These are phyloP conservation scores for Trichoderma aggressivum DNA, from an alignment of 2,329 filamentous ascomycete genomes.

Conservation along the genomic window DNA sequence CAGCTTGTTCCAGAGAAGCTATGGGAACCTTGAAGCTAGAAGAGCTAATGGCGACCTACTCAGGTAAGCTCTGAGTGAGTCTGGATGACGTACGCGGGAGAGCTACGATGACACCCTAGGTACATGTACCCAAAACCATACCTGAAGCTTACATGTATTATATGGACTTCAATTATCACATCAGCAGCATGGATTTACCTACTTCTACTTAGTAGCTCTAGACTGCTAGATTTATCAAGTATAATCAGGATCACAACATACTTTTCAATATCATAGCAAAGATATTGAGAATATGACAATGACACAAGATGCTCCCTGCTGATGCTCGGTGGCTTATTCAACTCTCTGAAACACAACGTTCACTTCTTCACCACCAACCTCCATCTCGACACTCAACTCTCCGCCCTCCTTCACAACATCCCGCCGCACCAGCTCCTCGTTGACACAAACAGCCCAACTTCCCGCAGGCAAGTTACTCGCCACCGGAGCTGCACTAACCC, in stretches of 20 bases:
- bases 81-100: neutral
- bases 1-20: neutral
- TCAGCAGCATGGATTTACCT: neutral
- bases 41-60: neutral
- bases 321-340: neutral
- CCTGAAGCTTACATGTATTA: neutral
- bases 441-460: constrained; percentile 7
- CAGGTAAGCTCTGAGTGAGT: neutral
- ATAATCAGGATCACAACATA: neutral
- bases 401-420: neutral
- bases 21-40: neutral
- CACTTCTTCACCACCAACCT: constrained; percentile 5
- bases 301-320: no score
- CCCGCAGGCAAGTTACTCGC: constrained; percentile 12
- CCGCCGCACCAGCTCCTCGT: neutral
- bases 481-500: neutral
- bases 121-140: no score
- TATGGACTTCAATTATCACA: neutral
- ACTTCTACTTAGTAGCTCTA: no score
- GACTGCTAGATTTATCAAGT: neutral
- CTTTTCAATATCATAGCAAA: no score
- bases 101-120: neutral
- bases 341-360: constrained; percentile 1
- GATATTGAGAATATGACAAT: no score
- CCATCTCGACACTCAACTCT: neutral